A percentile compares a stretch with the other conserved stretches of the same genome.
These are phyloP conservation scores for Phyllosticta citribraziliensis DNA, from an alignment of 2,329 filamentous ascomycete genomes.

Conservation along the genomic window DNA sequence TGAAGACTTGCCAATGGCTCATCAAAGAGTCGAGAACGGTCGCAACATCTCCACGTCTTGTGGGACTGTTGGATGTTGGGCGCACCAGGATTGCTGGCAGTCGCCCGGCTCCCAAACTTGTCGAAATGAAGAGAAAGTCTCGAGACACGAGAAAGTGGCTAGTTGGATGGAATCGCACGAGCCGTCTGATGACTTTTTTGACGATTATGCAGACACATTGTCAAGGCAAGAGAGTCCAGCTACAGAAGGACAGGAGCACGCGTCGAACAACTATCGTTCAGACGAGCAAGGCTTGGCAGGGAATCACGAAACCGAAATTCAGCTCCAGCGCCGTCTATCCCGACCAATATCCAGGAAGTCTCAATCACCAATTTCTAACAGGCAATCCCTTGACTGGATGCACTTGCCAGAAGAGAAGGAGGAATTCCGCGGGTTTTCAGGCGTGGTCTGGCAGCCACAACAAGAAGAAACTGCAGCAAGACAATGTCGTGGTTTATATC, in stretches of 20 bases:
- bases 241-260: neutral
- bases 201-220: neutral
- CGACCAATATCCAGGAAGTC: neutral
- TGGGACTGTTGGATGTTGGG: neutral
- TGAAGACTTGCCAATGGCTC: neutral
- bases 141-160: neutral
- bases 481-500: neutral
- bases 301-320: neutral
- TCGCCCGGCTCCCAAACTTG: neutral
- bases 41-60: neutral
- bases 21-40: neutral
- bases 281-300: neutral
- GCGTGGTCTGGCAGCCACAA: neutral
- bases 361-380: neutral
- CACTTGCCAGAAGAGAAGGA: neutral
- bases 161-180: neutral
- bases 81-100: neutral
- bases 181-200: neutral
- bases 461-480: neutral
- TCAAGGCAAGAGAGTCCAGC: neutral
- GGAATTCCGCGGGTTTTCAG: neutral
- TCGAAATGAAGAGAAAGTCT: neutral
- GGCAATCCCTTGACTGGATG: neutral
- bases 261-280: neutral
- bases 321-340: neutral